phyloP scores from a whole-genome alignment of 208 protist genomes.

The Tritrichomonas musculus region DNA sequence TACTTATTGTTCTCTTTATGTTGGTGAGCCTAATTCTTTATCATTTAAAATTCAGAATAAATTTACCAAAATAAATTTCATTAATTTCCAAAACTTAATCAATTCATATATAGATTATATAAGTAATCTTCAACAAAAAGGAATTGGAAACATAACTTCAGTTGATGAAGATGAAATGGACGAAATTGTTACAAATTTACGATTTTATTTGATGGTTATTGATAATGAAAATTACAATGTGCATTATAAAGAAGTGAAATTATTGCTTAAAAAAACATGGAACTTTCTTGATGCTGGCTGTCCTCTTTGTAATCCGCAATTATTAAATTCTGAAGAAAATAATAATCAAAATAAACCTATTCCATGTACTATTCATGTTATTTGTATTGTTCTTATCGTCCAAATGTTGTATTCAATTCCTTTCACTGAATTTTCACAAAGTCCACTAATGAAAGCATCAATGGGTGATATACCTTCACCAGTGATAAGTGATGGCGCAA shows the following conservation, averaged over 20 bases:
- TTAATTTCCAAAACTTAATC: neutral
- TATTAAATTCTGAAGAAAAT: neutral
- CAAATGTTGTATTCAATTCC: neutral
- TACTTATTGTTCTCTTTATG: too few relatives aligned
- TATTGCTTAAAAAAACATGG: neutral
- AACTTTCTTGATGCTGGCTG: neutral
- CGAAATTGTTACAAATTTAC: neutral
- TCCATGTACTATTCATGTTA: neutral
- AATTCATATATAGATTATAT: too few relatives aligned
- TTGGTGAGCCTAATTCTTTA: too few relatives aligned
- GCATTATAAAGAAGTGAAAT: neutral
- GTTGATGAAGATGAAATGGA: neutral
- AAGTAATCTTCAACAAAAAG: neutral
- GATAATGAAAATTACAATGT: too few relatives aligned
- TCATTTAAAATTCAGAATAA: too few relatives aligned
- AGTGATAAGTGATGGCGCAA: neutral
- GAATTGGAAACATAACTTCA: neutral
- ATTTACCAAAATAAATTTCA: too few relatives aligned
- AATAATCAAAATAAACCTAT: neutral
- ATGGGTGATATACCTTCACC: too few relatives aligned
- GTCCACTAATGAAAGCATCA: too few relatives aligned
- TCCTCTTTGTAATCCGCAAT: too few relatives aligned
- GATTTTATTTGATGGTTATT: conserved; percentile 19
- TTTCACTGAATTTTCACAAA: neutral
- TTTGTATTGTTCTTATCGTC: neutral